These are phyloP conservation scores for Heliosperma pusillum DNA, from an alignment of 148 eudicot species.

Conservation along the genomic window DNA sequence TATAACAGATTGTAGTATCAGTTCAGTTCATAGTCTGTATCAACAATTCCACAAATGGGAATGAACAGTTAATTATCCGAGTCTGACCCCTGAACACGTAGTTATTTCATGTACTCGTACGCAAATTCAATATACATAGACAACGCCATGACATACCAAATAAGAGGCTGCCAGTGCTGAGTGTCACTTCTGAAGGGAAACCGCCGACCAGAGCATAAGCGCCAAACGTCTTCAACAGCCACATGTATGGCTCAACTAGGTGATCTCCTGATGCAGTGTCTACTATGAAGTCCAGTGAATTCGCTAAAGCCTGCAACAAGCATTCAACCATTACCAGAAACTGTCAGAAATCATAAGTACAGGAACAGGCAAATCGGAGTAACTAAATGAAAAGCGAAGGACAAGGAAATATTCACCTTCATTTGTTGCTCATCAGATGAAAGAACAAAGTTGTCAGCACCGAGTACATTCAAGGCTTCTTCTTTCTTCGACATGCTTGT, in stretches of 20 bases:
- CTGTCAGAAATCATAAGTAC: background rate
- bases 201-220: conserved; percentile 54
- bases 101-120: too few relatives aligned
- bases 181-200: conserved; percentile 59
- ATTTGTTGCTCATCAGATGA: conserved; percentile 59
- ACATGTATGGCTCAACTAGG: conserved; percentile 58
- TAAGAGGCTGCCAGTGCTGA: conserved; percentile 49
- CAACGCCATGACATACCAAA: conserved; percentile 41
- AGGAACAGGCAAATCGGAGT: background rate
- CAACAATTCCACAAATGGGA: too few relatives aligned
- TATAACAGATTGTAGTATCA: conserved; percentile 13
- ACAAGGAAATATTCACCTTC: conserved; percentile 33
- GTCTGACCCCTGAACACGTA: background rate
- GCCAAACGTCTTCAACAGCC: conserved; percentile 62
- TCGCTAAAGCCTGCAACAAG: conserved; percentile 39
- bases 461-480: conserved; percentile 53
- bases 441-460: conserved; percentile 66
- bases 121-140: too few relatives aligned
- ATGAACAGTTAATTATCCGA: background rate
- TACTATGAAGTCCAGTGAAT: conserved; percentile 70
- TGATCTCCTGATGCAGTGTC: conserved; percentile 80
- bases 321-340: background rate
- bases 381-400: background rate
- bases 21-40: background rate
- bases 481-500: conserved; percentile 65